Evolutionary conservation across 345 rosid genomes (phyloP).

Genomic region (Leavenworthia alabamica): DNA sequence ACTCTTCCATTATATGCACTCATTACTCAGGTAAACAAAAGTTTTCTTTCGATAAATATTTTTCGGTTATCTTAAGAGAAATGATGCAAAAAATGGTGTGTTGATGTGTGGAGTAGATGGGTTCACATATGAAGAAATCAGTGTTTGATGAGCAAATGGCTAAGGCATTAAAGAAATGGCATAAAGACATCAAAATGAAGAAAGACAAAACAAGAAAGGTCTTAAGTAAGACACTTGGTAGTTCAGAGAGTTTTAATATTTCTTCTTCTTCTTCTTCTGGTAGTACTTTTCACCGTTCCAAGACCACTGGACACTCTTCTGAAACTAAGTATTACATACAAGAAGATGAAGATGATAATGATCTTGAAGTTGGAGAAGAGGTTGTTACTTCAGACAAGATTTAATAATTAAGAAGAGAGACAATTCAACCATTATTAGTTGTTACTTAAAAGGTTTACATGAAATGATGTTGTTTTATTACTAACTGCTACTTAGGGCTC

Average conservation of each 20-base stretch:
- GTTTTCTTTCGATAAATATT: neutral
- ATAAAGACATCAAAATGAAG: conserved; percentile 56
- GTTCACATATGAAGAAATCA: conserved; percentile 79
- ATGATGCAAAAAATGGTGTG: neutral
- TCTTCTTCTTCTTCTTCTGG: conserved; percentile 21
- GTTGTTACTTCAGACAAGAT: neutral
- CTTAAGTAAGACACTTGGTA: conserved; percentile 40
- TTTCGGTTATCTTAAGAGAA: neutral
- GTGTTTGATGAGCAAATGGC: conserved; percentile 89
- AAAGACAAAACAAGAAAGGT: conserved; percentile 37
- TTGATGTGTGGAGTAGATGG: conserved; percentile 39
- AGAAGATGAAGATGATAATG: conserved; percentile 37
- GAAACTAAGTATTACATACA: conserved; percentile 28
- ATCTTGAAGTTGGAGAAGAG: conserved; percentile 42
- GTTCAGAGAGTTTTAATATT: conserved; percentile 32
- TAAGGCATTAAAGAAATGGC: conserved; percentile 93
- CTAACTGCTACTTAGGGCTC: neutral
- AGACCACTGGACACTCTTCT: conserved; percentile 73
- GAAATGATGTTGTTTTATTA: neutral
- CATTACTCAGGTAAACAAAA: conserved; percentile 61
- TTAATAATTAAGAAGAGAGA: neutral
- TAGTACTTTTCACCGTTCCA: conserved; percentile 53
- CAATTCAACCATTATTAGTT: conserved; percentile 9
- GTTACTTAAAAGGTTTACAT: neutral
- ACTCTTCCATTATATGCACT: conserved; percentile 92